Evolutionary conservation across 345 rosid species (phyloP), one percentile per base, ranked within the genome.

Genomic region (Combretum micranthum): DNA sequence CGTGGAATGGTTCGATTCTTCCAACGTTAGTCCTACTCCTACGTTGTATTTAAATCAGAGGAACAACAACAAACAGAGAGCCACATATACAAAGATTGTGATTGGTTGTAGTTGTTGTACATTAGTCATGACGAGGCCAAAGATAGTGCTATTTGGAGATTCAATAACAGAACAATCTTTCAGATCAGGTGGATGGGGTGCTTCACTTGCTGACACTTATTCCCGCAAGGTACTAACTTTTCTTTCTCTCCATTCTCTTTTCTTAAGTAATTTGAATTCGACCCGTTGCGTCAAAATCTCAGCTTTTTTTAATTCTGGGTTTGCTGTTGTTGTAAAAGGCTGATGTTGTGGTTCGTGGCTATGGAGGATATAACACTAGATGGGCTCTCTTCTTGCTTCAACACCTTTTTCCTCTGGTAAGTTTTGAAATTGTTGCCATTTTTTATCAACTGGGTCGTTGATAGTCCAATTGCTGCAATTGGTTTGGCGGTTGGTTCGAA

Each of bases 331-430:
- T 20, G 37, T 3, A 13, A 26, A 54, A 83, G 88, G 90, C 87
- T 17, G 97, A 92, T 66, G 77, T 86, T 13, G 50, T 83, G n/a
- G 76, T 84, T 46, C 98, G 98, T 72, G 98, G 98, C 20, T 92
- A 92, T 67, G 81, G 86, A 46, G 98, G 97, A 22, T 92, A 92
- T 87, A 92, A 83, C 73, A 86, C 93, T 50, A 69, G 90, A 77
- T 87, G 93, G 97, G 96, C 96, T 57, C 69, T 90, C 69, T 87
- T 87, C 79, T 75, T 90, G 84, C 74, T 90, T 44, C 76, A 74
- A 50, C 86, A 80, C 69, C 61, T 85, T 48, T 87, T 90, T 75
- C 88, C 91, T 67, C 76, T 71, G 65, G 96, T 85, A 63, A 56
- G 71, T 23, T 32, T 1, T 5, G 9, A 32, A 1, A 1, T n/a